Evolutionary conservation across 192 early-diverging fungal genomes (phyloP).

Genomic region (Kickxella alabastrina): DNA sequence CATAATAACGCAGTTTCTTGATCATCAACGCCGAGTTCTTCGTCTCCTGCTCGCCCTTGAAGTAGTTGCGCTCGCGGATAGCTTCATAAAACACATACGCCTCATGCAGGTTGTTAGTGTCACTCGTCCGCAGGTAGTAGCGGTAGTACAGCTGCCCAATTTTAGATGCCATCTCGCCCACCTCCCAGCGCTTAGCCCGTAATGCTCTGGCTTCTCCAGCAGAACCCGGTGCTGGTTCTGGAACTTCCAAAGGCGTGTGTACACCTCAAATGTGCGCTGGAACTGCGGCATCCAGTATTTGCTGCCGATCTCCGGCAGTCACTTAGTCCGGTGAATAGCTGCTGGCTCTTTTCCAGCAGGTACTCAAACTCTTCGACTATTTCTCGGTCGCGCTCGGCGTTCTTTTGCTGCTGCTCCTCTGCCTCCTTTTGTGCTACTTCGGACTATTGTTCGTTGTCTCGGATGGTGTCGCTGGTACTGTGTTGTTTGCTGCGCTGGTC

Average conservation of each 20-base stretch:
- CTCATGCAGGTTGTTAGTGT: slow-evolving; percentile 94
- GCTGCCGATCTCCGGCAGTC: slow-evolving; percentile 51
- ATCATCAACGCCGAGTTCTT: slow-evolving; percentile 91
- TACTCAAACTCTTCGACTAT: slow-evolving; percentile 87
- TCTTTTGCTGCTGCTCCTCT: slow-evolving; percentile 10
- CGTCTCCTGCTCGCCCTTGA: slow-evolving; percentile 87
- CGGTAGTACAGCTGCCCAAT: slow-evolving; percentile 90
- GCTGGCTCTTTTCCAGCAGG: slow-evolving; percentile 94
- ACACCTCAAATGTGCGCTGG: slow-evolving; percentile 96
- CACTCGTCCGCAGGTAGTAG: slow-evolving; percentile 85
- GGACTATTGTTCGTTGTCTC: too few species aligned
- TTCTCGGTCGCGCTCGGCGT: slow-evolving; percentile 46
- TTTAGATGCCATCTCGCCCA: slow-evolving; percentile 97
- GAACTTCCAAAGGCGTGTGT: slow-evolving; percentile 95
- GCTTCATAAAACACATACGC: slow-evolving; percentile 96
- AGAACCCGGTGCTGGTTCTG: slow-evolving; percentile 84
- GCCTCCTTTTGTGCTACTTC: too few species aligned
- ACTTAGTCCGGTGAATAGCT: slow-evolving; percentile 85
- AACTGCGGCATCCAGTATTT: slow-evolving; percentile 83
- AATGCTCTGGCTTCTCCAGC: slow-evolving; percentile 82
- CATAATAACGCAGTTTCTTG: slow-evolving; percentile 97
- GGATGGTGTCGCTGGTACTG: too few species aligned
- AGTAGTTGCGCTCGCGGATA: slow-evolving; percentile 90
- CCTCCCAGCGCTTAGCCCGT: slow-evolving; percentile 97
- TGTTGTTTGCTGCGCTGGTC: too few species aligned